Conservation (phyloP, 108 stramenopile genomes). For the Cyclotella cryptica region DNA sequence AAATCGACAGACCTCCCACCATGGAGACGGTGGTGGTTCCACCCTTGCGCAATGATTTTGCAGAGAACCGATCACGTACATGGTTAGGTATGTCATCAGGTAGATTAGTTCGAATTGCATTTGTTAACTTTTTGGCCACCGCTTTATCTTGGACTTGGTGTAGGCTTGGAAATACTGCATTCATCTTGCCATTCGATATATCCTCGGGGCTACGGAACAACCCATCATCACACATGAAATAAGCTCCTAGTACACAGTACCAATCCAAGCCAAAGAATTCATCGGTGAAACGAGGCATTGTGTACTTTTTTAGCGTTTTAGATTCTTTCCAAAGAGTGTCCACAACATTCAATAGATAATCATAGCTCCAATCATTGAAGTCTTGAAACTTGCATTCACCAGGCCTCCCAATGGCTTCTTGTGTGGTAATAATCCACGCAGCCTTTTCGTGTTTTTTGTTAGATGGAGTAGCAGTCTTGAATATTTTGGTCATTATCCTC, state of each 20-base stretch:
- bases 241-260: constrained; percentile 4
- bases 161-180: constrained; percentile 5
- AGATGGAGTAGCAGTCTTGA: background rate
- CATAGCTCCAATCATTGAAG: constrained; percentile 1
- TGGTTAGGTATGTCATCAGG: background rate
- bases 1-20: background rate
- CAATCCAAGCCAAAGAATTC: background rate
- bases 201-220: background rate
- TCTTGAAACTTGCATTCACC: constrained; percentile 4
- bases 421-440: background rate
- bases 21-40: background rate
- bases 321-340: background rate
- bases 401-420: background rate
- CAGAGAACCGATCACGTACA: background rate
- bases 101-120: background rate
- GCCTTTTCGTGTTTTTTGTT: constrained; percentile 1
- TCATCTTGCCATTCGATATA: background rate
- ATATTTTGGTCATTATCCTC: background rate
- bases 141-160: background rate
- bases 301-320: background rate
- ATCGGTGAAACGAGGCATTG: background rate
- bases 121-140: background rate
- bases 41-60: constrained; percentile 9
- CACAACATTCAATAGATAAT: background rate
- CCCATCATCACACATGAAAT: no score